Percentiles rank a stretch among this genome's conserved stretches.
phyloP scores from a whole-genome alignment of 2,329 filamentous ascomycete genomes.

The Scedosporium apiospermum region DNA sequence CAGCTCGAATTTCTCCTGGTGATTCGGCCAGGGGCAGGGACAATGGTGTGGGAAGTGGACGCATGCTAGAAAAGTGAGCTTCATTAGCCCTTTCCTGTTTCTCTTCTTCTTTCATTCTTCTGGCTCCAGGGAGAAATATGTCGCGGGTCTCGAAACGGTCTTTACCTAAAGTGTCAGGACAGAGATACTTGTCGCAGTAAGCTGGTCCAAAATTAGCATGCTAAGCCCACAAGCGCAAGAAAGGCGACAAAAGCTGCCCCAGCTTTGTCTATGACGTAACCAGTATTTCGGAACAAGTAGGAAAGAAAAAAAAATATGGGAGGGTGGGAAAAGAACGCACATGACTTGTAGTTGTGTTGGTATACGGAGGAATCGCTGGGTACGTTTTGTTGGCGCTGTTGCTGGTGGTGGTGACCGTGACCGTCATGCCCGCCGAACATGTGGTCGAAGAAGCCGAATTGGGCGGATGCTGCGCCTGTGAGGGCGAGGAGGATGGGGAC shows the following conservation, averaged over 20 bases:
- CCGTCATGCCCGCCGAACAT: conserved; percentile 66
- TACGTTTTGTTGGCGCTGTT: conserved; percentile 64
- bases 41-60: conserved; percentile 97
- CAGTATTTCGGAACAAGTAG: not conserved
- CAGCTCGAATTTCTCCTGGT: conserved; percentile 70
- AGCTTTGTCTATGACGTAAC: not conserved
- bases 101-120: not conserved
- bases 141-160: conserved; percentile 1
- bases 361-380: conserved; percentile 79
- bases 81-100: not conserved
- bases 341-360: conserved; percentile 56
- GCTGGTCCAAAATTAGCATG: conserved; percentile 35
- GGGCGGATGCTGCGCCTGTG: conserved; percentile 54
- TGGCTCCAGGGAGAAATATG: not conserved
- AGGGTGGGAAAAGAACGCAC: conserved; percentile 32
- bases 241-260: not conserved
- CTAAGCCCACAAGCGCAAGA: not conserved
- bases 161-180: conserved; percentile 69
- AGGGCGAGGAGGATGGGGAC: conserved; percentile 29
- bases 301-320: not conserved
- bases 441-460: conserved; percentile 97
- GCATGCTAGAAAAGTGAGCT: conserved; percentile 49
- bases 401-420: conserved; percentile 38
- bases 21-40: conserved; percentile 71
- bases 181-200: conserved; percentile 88